Percentiles rank a stretch among this genome's conserved stretches.
Evolutionary conservation across 1,139 yeast species (phyloP).

Genomic region (Candida sp.): DNA sequence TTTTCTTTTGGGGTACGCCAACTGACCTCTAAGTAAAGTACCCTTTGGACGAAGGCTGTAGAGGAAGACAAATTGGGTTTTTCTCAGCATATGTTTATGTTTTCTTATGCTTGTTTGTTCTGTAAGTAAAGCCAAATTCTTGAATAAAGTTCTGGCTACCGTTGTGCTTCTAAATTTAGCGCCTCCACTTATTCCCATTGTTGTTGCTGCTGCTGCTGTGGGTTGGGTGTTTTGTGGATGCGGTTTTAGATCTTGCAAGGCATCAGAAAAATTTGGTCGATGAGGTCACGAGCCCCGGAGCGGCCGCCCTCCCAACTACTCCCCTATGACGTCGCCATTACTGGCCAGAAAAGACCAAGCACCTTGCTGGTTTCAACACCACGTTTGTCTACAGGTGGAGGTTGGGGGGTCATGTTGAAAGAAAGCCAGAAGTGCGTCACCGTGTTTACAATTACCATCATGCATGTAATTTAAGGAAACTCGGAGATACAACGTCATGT

Average conservation of each 20-base stretch:
- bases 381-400: not conserved
- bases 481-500: not conserved
- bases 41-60: too few species aligned
- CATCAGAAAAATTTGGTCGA: not conserved
- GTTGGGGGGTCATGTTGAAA: too few species aligned
- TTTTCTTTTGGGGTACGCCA: not conserved
- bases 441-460: not conserved
- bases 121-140: not conserved
- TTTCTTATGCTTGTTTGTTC: not conserved
- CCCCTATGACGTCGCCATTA: too few species aligned
- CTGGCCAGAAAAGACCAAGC: too few species aligned
- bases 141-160: not conserved
- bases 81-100: not conserved
- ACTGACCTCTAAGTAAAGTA: not conserved
- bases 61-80: not conserved
- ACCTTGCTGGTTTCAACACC: not conserved
- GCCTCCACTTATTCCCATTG: not conserved
- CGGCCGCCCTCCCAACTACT: not conserved
- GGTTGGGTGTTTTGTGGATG: not conserved
- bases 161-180: not conserved
- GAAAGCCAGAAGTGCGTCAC: not conserved
- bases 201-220: not conserved
- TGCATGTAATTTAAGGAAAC: slow-evolving; percentile 1
- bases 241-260: not conserved
- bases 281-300: not conserved